Percentiles rank a stretch among this genome's conserved stretches.
These are phyloP conservation scores for Crithidia acanthocephali DNA, from an alignment of 208 protist species.

Conservation along the genomic window DNA sequence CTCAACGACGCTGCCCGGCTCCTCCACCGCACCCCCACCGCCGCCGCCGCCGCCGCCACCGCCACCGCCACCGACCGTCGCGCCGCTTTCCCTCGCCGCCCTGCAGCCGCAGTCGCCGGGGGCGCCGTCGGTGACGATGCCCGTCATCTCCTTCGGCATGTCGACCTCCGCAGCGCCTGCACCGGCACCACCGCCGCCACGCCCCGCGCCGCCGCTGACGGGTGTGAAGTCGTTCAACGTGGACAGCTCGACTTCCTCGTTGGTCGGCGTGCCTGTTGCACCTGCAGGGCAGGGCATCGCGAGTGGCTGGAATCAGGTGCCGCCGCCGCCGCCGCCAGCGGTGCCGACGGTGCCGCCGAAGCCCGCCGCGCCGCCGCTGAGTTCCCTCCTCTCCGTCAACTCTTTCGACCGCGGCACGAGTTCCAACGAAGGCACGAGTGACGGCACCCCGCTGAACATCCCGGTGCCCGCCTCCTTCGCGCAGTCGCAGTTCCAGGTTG, in stretches of 20 bases:
- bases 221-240: background rate
- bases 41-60: constrained; percentile 2
- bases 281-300: background rate
- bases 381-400: constrained; percentile 7
- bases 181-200: background rate
- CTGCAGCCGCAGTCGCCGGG: constrained; percentile 13
- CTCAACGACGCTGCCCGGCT: background rate
- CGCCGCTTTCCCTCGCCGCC: constrained; percentile 2
- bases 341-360: background rate
- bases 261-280: background rate
- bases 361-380: background rate
- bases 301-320: background rate
- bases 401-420: constrained; percentile 18
- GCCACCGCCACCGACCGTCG: background rate
- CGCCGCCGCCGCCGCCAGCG: constrained; percentile 14
- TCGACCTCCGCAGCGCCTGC: background rate
- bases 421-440: constrained; percentile 10
- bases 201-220: background rate
- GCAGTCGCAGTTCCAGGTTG: constrained; percentile 29
- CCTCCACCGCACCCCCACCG: background rate
- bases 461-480: constrained; percentile 36
- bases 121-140: background rate
- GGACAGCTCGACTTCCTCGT: constrained; percentile 3
- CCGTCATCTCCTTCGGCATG: background rate
- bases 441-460: constrained; percentile 43